A percentile compares a stretch with the other conserved stretches of the same genome.
phyloP scores from a whole-genome alignment of 2,329 filamentous ascomycete genomes.

The Teratosphaeria gauchensis region DNA sequence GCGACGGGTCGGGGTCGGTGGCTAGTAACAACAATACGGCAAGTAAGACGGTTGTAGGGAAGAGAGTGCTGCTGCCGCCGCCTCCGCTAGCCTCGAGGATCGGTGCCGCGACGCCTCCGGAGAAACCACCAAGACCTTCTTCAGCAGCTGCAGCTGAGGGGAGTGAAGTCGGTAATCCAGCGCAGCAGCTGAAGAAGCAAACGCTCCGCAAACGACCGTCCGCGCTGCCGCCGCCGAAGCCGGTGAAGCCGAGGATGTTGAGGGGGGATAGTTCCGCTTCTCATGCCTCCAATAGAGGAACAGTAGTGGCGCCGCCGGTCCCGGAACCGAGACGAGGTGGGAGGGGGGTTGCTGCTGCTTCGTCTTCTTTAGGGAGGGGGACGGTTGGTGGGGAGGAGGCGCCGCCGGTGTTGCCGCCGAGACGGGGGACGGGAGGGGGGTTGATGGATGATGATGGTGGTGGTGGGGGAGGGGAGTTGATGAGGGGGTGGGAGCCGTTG shows the following conservation, averaged over 20 bases:
- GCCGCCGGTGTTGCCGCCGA: conserved; percentile 4
- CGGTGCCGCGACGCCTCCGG: background rate
- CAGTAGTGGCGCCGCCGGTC: conserved; percentile 8
- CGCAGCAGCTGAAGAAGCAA: conserved; percentile 5
- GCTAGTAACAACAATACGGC: too few relatives aligned
- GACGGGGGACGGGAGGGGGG: background rate
- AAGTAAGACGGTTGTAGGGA: too few relatives aligned
- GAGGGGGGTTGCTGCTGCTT: background rate
- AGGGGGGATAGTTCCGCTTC: conserved; percentile 18
- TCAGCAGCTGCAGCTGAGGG: conserved; percentile 5
- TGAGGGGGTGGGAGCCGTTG: conserved; percentile 3
- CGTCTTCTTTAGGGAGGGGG: background rate
- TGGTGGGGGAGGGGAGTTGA: background rate
- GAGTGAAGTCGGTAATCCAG: background rate
- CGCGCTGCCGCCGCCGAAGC: conserved; percentile 21
- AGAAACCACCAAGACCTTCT: background rate
- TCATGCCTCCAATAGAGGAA: conserved; percentile 4
- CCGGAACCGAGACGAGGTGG: conserved; percentile 12
- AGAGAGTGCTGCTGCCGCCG: conserved; percentile 7
- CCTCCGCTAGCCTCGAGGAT: conserved; percentile 8
- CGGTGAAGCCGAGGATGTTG: conserved; percentile 24
- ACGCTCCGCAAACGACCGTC: too few relatives aligned
- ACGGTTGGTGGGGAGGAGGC: background rate
- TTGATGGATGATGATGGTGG: background rate
- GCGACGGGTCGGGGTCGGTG: conserved; percentile 11